A percentile compares a stretch with the other conserved stretches of the same genome.
These are phyloP conservation scores for Termitomyces sp. DNA, from an alignment of 768 basidiomycete species.

Conservation along the genomic window DNA sequence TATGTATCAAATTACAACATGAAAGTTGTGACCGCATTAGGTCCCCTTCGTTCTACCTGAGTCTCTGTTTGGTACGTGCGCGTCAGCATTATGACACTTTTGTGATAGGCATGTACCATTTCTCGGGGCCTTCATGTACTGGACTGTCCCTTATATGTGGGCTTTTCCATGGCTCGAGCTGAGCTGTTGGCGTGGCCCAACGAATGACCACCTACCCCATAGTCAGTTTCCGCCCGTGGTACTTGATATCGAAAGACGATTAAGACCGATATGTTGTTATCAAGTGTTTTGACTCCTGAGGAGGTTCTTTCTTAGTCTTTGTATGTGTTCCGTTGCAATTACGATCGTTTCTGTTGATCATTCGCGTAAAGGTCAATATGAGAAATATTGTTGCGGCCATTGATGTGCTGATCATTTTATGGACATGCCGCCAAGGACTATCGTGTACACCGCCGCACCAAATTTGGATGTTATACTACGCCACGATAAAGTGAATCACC, in stretches of 20 bases:
- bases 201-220: not conserved
- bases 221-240: not conserved
- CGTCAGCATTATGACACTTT: no score
- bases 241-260: not conserved
- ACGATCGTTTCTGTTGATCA: not conserved
- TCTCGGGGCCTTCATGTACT: no score
- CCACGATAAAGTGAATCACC: not conserved
- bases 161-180: no score
- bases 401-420: not conserved
- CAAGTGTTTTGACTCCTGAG: no score
- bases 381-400: not conserved
- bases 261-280: no score
- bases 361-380: not conserved
- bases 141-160: no score
- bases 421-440: not conserved
- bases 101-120: no score
- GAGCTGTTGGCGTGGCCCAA: no score
- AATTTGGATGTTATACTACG: not conserved
- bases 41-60: no score
- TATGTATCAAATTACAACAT: not conserved
- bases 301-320: not conserved
- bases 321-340: not conserved
- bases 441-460: not conserved
- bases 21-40: not conserved
- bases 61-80: no score